These are phyloP conservation scores for Anisodus acutangulus DNA, from an alignment of 257 asterid species.

Conservation along the genomic window DNA sequence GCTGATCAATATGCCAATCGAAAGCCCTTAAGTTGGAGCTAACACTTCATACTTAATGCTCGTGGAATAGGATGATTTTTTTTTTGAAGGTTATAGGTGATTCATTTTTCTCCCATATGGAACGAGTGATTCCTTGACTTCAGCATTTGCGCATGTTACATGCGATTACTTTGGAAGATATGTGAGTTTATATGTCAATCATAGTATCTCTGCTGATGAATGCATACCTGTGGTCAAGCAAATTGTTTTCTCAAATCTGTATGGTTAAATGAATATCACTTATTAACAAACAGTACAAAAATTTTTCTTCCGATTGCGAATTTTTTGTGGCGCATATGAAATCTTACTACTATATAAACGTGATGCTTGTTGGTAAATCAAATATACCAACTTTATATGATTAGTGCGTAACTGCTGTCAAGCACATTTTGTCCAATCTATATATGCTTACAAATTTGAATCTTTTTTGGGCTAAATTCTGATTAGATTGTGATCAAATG, in stretches of 20 bases:
- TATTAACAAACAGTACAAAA: neutral
- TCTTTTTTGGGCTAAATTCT: neutral
- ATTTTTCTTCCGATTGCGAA: neutral
- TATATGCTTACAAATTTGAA: neutral
- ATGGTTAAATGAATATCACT: neutral
- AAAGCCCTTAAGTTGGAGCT: neutral
- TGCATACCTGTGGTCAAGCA: neutral
- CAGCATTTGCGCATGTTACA: no score
- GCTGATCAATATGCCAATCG: no score
- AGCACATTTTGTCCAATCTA: neutral
- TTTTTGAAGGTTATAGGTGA: slow-evolving; percentile 9
- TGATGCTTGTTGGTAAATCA: neutral
- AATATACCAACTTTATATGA: neutral
- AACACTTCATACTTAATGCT: neutral
- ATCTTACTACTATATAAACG: neutral
- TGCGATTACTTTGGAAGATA: neutral
- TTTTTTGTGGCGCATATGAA: neutral
- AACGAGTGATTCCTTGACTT: neutral
- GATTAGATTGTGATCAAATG: neutral
- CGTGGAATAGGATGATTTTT: neutral
- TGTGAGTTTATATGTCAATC: neutral
- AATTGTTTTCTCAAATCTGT: neutral
- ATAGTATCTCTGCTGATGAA: slow-evolving; percentile 11
- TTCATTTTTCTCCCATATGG: neutral
- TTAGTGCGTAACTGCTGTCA: neutral